A percentile compares a stretch with the other conserved stretches of the same genome.
Evolutionary conservation across 495 filamentous ascomycete genomes (phyloP).

Genomic region (Hyphodiscus hymeniophilus): DNA sequence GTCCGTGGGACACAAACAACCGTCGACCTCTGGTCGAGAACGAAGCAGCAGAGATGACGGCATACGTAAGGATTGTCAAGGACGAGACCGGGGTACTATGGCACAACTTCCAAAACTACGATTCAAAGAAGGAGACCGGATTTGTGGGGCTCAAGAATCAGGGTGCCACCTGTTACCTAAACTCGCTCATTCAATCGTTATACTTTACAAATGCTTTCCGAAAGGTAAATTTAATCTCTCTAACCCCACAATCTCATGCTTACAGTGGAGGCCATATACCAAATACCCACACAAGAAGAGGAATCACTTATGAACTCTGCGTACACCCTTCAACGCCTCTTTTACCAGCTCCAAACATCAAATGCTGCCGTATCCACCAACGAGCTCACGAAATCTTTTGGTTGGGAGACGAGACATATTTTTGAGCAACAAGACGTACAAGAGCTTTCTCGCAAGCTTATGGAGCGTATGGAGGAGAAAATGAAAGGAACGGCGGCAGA

Average conservation of each 20-base stretch:
- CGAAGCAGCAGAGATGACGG: constrained; percentile 78
- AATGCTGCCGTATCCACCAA: constrained; percentile 75
- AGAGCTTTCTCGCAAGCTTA: constrained; percentile 89
- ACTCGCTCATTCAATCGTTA: constrained; percentile 91
- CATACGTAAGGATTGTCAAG: constrained; percentile 88
- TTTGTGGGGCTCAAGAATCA: constrained; percentile 97
- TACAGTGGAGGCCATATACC: constrained; percentile 71
- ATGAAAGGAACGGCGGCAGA: constrained; percentile 99
- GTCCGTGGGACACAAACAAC: constrained; percentile 55
- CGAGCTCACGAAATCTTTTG: constrained; percentile 91
- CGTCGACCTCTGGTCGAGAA: constrained; percentile 78
- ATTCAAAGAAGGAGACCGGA: constrained; percentile 97
- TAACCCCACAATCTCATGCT: not conserved
- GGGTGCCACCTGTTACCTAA: constrained; percentile 96
- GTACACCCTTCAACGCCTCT: constrained; percentile 87
- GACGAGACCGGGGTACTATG: constrained; percentile 98
- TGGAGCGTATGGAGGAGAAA: constrained; percentile 90
- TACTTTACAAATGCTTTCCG: constrained; percentile 97
- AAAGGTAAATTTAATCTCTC: constrained; percentile 49
- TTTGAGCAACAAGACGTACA: constrained; percentile 99
- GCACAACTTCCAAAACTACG: constrained; percentile 98
- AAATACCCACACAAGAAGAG: constrained; percentile 86
- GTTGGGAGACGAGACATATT: constrained; percentile 95
- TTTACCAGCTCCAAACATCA: constrained; percentile 86
- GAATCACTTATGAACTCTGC: constrained; percentile 78